Percentiles rank a stretch among this genome's conserved stretches.
phyloP scores from a whole-genome alignment of 805 yeast genomes.

The Lipomyces mesembrius region DNA sequence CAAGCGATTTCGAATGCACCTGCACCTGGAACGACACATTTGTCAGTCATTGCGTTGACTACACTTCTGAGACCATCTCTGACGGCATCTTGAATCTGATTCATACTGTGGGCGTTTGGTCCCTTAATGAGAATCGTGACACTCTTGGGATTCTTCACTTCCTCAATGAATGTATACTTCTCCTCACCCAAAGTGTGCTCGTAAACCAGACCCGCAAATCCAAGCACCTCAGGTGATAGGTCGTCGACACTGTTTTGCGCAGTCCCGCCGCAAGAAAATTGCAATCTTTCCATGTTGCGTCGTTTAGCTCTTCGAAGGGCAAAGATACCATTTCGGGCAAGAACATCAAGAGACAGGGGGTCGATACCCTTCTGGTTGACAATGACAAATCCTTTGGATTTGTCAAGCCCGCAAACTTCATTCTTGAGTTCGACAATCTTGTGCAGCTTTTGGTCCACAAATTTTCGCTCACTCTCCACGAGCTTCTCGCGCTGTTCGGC shows the following conservation, averaged over 20 bases:
- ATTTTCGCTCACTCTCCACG: conserved; percentile 89
- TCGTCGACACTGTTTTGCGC: conserved; percentile 98
- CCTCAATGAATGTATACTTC: conserved; percentile 94
- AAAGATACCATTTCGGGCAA: conserved; percentile 89
- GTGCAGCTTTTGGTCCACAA: conserved; percentile 89
- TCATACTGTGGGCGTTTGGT: conserved; percentile 83
- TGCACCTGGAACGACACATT: conserved; percentile 90
- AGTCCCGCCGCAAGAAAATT: conserved; percentile 93
- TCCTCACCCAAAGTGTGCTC: conserved; percentile 97
- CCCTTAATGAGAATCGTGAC: conserved; percentile 89
- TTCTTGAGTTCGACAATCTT: conserved; percentile 93
- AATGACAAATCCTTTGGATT: conserved; percentile 81
- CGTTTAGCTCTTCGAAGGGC: conserved; percentile 98
- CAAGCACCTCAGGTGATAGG: conserved; percentile 74
- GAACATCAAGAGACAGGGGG: conserved; percentile 93
- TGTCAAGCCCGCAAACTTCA: conserved; percentile 79
- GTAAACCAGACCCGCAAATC: conserved; percentile 86
- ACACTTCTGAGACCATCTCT: conserved; percentile 97
- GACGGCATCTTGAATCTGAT: conserved; percentile 94
- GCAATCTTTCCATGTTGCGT: conserved; percentile 98
- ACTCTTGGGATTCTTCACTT: conserved; percentile 81
- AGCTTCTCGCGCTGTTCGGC: conserved; percentile 97
- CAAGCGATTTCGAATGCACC: conserved; percentile 94
- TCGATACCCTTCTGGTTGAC: conserved; percentile 98
- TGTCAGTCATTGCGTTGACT: conserved; percentile 85